Evolutionary conservation across 139 green algal species (phyloP).

Genomic region (Mychonastes homosphaera): DNA sequence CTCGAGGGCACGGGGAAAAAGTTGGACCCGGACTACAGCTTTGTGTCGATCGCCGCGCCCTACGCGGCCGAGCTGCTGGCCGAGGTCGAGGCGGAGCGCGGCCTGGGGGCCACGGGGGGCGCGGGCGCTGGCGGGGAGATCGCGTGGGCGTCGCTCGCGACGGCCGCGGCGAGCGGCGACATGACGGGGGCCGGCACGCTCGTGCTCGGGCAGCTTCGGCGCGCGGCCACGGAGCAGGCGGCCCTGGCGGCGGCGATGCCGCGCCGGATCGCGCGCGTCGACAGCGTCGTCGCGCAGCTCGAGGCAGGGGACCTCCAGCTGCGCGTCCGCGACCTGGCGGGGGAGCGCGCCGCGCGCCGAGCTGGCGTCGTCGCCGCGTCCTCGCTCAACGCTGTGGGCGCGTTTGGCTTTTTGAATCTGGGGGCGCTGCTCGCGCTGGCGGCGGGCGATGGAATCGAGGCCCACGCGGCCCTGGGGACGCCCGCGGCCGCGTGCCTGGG

Average conservation of each 20-base stretch:
- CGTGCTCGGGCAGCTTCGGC: constrained; percentile 48
- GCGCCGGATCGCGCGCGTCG: constrained; percentile 45
- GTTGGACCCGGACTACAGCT: constrained; percentile 61
- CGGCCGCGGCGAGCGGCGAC: too few relatives aligned
- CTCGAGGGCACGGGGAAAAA: constrained; percentile 71
- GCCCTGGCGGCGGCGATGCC: constrained; percentile 53
- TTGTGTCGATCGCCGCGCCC: constrained; percentile 48
- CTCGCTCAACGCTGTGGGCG: constrained; percentile 42
- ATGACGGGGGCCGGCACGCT: constrained; percentile 21
- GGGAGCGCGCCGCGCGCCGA: constrained; percentile 51
- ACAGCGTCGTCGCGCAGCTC: constrained; percentile 39
- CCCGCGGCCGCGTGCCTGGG: constrained; percentile 24
- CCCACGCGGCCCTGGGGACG: constrained; percentile 10
- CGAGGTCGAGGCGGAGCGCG: constrained; percentile 18
- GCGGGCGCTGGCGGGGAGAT: too few relatives aligned
- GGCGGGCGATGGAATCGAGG: too few relatives aligned
- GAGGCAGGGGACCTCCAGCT: constrained; percentile 62
- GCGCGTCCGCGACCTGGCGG: constrained; percentile 57
- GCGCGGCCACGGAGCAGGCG: constrained; percentile 51
- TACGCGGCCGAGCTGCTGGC: constrained; percentile 55
- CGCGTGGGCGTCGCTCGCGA: too few relatives aligned
- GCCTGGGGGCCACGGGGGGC: too few relatives aligned
- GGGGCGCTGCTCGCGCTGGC: constrained; percentile 50
- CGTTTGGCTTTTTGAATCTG: constrained; percentile 53
- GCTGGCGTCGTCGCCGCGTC: constrained; percentile 39